phyloP scores from a whole-genome alignment of 2,329 filamentous ascomycete genomes.

The Pezicula carpinea region DNA sequence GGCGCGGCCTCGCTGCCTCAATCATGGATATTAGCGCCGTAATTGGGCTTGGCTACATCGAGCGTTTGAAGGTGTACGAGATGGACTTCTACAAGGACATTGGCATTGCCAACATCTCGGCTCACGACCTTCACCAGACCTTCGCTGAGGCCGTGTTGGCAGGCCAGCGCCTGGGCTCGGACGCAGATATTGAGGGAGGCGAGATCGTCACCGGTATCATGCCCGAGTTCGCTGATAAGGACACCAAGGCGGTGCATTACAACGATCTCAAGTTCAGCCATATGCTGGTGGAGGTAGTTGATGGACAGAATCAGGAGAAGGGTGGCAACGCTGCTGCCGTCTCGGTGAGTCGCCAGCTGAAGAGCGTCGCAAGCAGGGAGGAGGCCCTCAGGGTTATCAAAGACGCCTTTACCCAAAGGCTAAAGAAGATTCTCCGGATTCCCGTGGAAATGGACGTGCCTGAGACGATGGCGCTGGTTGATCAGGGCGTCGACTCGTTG shows the following conservation, averaged over 20 bases:
- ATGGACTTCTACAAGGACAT: background rate
- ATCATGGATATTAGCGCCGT: constrained; percentile 34
- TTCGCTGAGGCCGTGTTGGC: constrained; percentile 37
- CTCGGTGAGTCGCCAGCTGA: no score
- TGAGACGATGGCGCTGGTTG: no score
- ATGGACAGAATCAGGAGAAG: background rate
- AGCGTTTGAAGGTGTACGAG: background rate
- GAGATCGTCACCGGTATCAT: background rate
- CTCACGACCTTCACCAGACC: constrained; percentile 34
- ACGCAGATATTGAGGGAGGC: constrained; percentile 12
- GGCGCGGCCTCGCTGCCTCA: constrained; percentile 32
- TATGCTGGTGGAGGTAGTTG: no score
- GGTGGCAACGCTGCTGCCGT: background rate
- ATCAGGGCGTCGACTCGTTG: constrained; percentile 28
- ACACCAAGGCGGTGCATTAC: no score
- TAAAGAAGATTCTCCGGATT: no score
- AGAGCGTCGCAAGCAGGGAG: no score
- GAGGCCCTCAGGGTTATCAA: no score
- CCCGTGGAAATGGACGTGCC: no score
- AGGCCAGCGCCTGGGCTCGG: no score
- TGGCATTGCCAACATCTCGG: constrained; percentile 8
- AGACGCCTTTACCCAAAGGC: no score
- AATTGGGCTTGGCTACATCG: constrained; percentile 34
- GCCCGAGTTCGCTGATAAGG: no score
- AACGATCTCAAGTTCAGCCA: no score